Percentiles rank a stretch among this genome's conserved stretches.
Evolutionary conservation across 768 basidiomycete genomes (phyloP).

Genomic region (Suillus tomentosus): DNA sequence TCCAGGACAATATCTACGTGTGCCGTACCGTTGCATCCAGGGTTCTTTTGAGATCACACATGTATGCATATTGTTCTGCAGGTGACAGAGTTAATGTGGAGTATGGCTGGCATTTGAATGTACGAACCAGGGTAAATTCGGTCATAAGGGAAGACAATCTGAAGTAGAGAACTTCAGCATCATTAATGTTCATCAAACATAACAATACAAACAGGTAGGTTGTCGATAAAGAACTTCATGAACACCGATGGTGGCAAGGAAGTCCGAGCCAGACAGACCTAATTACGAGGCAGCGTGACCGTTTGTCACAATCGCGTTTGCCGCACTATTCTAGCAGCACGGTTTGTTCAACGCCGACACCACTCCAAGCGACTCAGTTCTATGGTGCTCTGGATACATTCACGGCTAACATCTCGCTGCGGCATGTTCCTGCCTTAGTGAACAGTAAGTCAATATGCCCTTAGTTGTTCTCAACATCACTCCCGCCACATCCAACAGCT

Average conservation of each 20-base stretch:
- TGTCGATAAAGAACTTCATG: conserved; percentile 86
- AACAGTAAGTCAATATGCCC: no score
- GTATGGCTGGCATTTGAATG: conserved; percentile 3
- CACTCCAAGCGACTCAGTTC: no score
- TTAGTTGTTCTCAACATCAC: no score
- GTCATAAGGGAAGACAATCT: conserved; percentile 93
- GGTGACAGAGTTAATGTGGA: conserved; percentile 13
- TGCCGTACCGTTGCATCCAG: conserved; percentile 83
- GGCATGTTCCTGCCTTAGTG: no score
- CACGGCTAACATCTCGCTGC: no score
- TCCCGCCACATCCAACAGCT: no score
- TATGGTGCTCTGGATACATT: no score
- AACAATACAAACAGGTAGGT: conserved; percentile 61
- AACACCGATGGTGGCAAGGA: background rate
- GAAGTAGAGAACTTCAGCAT: conserved; percentile 6
- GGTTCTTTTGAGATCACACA: conserved; percentile 97
- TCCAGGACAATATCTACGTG: background rate
- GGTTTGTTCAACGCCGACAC: no score
- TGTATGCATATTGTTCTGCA: conserved; percentile 97
- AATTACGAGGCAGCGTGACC: no score
- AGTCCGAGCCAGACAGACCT: background rate
- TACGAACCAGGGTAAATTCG: conserved; percentile 87
- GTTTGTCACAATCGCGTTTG: no score
- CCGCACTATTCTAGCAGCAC: no score
- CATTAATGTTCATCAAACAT: background rate